A percentile compares a stretch with the other conserved stretches of the same genome.
phyloP scores from a whole-genome alignment of 305 asterid genomes.

The Andrographis paniculata region DNA sequence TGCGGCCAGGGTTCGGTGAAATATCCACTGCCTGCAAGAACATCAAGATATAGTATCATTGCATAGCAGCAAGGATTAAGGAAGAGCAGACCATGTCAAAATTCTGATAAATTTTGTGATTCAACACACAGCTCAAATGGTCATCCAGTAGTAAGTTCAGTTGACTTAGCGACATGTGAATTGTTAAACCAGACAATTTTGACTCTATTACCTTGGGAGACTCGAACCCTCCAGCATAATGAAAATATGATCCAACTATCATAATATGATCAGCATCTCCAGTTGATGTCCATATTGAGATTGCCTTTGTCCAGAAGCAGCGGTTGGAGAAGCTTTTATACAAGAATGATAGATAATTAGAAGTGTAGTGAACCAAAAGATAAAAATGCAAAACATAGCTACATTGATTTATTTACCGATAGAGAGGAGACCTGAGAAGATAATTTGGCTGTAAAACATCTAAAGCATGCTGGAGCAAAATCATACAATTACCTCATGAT shows the following conservation, averaged over 20 bases:
- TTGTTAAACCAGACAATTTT: neutral
- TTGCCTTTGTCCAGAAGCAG: constrained; percentile 95
- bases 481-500: constrained; percentile 48
- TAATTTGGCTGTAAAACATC: neutral
- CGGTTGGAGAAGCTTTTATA: constrained; percentile 79
- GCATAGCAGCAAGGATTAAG: too few relatives aligned
- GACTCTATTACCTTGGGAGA: constrained; percentile 69
- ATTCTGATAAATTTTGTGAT: too few relatives aligned
- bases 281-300: constrained; percentile 93
- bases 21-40: constrained; percentile 67
- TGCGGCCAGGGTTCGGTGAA: constrained; percentile 86
- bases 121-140: too few relatives aligned
- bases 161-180: too few relatives aligned
- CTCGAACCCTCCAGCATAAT: constrained; percentile 93
- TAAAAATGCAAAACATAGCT: neutral
- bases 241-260: constrained; percentile 93
- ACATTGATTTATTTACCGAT: neutral
- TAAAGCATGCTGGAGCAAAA: constrained; percentile 3
- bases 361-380: constrained; percentile 2
- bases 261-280: constrained; percentile 87
- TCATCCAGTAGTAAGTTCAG: too few relatives aligned
- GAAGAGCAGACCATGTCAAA: too few relatives aligned
- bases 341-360: constrained; percentile 11
- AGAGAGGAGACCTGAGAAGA: constrained; percentile 3
- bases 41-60: too few relatives aligned